A percentile compares a stretch with the other conserved stretches of the same genome.
Evolutionary conservation across 202 grass and related monocot species (phyloP).

Genomic region (Eragrostis tef): DNA sequence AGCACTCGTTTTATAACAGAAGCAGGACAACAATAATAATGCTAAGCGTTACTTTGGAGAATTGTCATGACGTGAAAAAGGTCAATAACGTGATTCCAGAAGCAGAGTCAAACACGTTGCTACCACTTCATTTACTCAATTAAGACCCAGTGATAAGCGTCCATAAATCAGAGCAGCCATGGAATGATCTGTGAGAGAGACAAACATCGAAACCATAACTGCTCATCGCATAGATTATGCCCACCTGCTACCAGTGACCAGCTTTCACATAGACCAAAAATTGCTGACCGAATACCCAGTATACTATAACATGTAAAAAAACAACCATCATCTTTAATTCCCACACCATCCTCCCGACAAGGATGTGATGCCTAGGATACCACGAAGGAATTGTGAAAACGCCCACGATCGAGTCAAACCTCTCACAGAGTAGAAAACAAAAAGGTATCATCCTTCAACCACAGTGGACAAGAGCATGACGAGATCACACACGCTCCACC

Average conservation of each 20-base stretch:
- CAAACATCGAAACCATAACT: constrained; percentile 4
- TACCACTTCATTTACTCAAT: background rate
- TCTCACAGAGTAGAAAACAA: background rate
- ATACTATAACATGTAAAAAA: background rate
- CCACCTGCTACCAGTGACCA: background rate
- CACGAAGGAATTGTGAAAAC: background rate
- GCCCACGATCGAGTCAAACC: background rate
- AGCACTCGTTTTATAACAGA: background rate
- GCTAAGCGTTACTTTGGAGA: constrained; percentile 1
- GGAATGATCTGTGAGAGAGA: background rate
- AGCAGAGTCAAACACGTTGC: background rate
- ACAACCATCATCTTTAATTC: background rate
- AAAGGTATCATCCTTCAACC: background rate
- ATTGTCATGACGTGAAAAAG: constrained; percentile 13
- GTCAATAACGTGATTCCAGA: background rate
- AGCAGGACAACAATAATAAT: background rate
- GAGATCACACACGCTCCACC: background rate
- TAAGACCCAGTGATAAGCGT: background rate
- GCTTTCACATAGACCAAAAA: background rate
- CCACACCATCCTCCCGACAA: background rate
- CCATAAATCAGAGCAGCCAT: background rate
- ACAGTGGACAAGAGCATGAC: constrained; percentile 20
- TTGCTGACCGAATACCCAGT: background rate
- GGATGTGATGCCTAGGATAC: background rate
- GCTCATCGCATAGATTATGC: background rate